A percentile compares a stretch with the other conserved stretches of the same genome.
phyloP scores from a whole-genome alignment of 2,329 filamentous ascomycete species.

The Falciphora oryzae region DNA sequence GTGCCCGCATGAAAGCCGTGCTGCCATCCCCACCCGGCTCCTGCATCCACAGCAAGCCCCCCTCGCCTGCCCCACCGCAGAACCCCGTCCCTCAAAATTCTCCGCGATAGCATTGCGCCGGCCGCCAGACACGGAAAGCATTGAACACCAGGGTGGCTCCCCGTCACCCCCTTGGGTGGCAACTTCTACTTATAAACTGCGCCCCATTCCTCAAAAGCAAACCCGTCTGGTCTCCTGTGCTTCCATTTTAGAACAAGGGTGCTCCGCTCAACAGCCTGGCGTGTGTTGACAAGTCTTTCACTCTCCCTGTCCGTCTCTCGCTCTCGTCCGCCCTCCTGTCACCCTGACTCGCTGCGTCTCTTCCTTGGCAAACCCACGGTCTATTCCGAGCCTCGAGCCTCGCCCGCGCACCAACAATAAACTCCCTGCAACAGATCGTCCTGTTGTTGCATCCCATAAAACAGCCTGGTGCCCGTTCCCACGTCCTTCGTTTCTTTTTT shows the following conservation, averaged over 20 bases:
- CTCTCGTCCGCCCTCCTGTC: neutral
- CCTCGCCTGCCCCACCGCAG: neutral
- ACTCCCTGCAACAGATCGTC: conserved; percentile 2
- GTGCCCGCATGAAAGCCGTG: neutral
- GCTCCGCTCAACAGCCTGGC: too few relatives aligned
- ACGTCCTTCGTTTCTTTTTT: conserved; percentile 5
- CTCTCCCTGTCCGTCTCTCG: too few relatives aligned
- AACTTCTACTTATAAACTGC: neutral
- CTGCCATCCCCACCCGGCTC: neutral
- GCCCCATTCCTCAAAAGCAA: neutral
- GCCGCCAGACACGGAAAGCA: neutral
- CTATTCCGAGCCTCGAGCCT: neutral
- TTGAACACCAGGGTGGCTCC: neutral
- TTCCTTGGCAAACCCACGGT: neutral
- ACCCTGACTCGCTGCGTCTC: neutral
- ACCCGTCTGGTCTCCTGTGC: neutral
- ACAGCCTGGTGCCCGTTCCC: neutral
- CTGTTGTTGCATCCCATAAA: conserved; percentile 4
- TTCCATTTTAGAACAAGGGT: too few relatives aligned
- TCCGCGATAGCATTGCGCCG: neutral
- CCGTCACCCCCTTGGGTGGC: neutral
- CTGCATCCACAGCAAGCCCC: neutral
- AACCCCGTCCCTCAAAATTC: neutral
- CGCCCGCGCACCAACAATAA: neutral
- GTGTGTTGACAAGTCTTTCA: too few relatives aligned